Base-by-base conservation (phyloP, 2,329 filamentous ascomycete species). In the Ascochyta lentis region DNA sequence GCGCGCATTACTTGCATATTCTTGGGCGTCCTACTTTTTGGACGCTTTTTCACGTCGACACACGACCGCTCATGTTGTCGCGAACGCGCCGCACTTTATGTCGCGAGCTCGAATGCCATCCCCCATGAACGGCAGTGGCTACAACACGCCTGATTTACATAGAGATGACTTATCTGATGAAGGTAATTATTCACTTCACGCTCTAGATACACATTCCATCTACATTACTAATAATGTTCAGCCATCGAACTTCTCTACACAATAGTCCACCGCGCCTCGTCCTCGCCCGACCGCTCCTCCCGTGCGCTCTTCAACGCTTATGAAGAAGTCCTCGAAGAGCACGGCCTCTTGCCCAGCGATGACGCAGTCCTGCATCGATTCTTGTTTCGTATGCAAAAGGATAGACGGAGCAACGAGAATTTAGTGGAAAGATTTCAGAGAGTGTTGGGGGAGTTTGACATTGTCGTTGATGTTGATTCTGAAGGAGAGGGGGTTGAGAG, bases 241-340 rank as follows among this genome's bases (percentile, higher is more conserved):
- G 93, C 96, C 79, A 90, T 96, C 73, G 83, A 85, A 59, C 83
- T 92, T 59, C 82, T 96, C 54, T 89, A 92, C 75, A 83, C 89
- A 55, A 90, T 96, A 68, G 87, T 96, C 68, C 80, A 81, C 58
- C 82, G 84, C 65, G 92, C 91, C 39, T 86, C 93, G 76, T 79
- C 84, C 37, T 82, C 90, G 27, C 81, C 85, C 1, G 84, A 84
- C 51, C 46, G 41, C 19, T 81, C 89, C 22, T 62, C 64, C 2
- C 87, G 87, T 69, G 91, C 91, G 9, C 83, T 96, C 16, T 96
- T 96, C 76, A 83, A 84, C 49, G 91, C 91, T 27, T 96, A 96
- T 71, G 89, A 95, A 69, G 81, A 85, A 52, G 82, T 93, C 38
- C 83, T 96, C n/a, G 85, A 84, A 5, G 80, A 86, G 61, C 80